These are phyloP conservation scores for Tubosaeta sp. DNA, from an alignment of 768 basidiomycete genomes.

Conservation along the genomic window DNA sequence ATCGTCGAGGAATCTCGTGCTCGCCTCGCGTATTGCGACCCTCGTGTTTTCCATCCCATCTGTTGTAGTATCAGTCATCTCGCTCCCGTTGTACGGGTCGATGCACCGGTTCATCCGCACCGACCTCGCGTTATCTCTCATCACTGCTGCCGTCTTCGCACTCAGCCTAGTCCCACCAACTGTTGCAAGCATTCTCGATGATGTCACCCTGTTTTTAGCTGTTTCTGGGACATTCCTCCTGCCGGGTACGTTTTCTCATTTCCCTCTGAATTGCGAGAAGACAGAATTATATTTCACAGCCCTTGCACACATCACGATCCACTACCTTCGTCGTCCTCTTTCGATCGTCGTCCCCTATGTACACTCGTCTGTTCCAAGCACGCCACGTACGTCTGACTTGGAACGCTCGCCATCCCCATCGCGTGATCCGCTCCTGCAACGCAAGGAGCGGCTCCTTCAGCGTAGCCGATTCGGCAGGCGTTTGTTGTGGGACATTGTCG, in stretches of 20 bases:
- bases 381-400: constrained; percentile 16
- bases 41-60: constrained; percentile 59
- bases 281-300: constrained; percentile 35
- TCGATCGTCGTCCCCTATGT: constrained; percentile 73
- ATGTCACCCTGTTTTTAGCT: constrained; percentile 46
- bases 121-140: constrained; percentile 43
- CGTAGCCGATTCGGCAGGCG: constrained; percentile 65
- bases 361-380: constrained; percentile 21
- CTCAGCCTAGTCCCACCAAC: constrained; percentile 44
- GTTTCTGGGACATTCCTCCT: constrained; percentile 58
- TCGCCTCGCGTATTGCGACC: constrained; percentile 44
- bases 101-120: constrained; percentile 37
- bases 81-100: constrained; percentile 44
- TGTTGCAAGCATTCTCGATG: constrained; percentile 40
- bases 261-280: not conserved
- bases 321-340: constrained; percentile 81
- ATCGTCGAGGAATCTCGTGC: constrained; percentile 8
- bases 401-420: constrained; percentile 28
- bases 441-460: constrained; percentile 85
- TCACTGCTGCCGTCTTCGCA: constrained; percentile 38
- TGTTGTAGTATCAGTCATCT: constrained; percentile 52
- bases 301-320: constrained; percentile 72
- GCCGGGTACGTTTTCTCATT: constrained; percentile 42
- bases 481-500: constrained; percentile 78
- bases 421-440: constrained; percentile 69